These are phyloP conservation scores for Diaporthe sp. DNA, from an alignment of 2,329 filamentous ascomycete genomes.

Conservation along the genomic window DNA sequence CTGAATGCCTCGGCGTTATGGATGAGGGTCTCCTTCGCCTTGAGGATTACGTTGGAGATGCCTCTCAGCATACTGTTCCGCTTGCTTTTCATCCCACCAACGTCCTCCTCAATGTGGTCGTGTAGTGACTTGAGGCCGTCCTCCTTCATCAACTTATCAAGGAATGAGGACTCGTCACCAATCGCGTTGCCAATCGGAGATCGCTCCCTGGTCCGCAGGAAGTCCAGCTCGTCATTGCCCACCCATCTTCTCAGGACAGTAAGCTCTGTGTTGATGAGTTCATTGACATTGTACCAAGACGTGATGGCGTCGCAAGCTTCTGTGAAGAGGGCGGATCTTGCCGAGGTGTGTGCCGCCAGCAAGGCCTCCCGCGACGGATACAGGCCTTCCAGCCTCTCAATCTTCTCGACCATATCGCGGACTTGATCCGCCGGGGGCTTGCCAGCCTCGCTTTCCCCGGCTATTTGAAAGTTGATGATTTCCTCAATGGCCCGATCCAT, in stretches of 20 bases:
- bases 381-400: constrained; percentile 86
- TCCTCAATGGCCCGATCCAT: constrained; percentile 84
- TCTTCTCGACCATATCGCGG: constrained; percentile 86
- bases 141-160: constrained; percentile 95
- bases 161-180: constrained; percentile 90
- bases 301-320: constrained; percentile 90
- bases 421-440: constrained; percentile 91
- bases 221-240: constrained; percentile 94
- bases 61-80: constrained; percentile 83
- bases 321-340: constrained; percentile 79
- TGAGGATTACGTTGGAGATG: constrained; percentile 87
- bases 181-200: constrained; percentile 78
- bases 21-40: constrained; percentile 93
- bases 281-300: constrained; percentile 96
- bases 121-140: constrained; percentile 93
- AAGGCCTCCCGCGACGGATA: constrained; percentile 86
- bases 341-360: constrained; percentile 78
- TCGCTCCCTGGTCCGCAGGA: constrained; percentile 77
- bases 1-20: constrained; percentile 85
- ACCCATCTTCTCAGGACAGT: constrained; percentile 95
- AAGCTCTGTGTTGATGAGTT: constrained; percentile 95
- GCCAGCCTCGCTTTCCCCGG: constrained; percentile 90
- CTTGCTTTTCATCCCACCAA: constrained; percentile 51
- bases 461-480: constrained; percentile 93
- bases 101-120: constrained; percentile 67